phyloP scores from a whole-genome alignment of 495 filamentous ascomycete genomes.

The Lineolata rhizophorae region DNA sequence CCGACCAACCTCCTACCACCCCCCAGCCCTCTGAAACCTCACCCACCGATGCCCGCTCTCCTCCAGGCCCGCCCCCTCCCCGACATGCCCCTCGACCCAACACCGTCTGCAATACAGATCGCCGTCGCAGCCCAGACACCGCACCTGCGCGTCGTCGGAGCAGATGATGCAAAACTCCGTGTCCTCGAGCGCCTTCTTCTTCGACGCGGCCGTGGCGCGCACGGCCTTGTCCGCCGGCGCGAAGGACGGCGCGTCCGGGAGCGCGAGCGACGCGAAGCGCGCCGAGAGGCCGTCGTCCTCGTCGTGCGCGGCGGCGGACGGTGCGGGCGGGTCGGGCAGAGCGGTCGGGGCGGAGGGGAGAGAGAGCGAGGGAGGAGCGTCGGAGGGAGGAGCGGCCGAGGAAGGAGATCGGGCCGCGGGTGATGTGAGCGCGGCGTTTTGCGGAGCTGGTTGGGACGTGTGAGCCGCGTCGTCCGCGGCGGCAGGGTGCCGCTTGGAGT shows the following conservation, averaged over 20 bases:
- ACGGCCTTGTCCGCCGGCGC: slow-evolving; percentile 20
- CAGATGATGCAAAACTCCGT: slow-evolving; percentile 47
- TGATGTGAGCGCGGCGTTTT: too few relatives aligned
- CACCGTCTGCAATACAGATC: slow-evolving; percentile 44
- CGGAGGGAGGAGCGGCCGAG: too few relatives aligned
- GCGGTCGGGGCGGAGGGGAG: slow-evolving; percentile 12
- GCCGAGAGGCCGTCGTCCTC: slow-evolving; percentile 10
- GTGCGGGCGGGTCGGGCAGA: slow-evolving; percentile 6
- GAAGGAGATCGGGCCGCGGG: too few relatives aligned
- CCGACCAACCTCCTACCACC: too few relatives aligned
- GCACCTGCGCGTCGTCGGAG: slow-evolving; percentile 38
- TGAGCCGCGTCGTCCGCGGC: too few relatives aligned
- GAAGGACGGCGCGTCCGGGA: slow-evolving; percentile 34
- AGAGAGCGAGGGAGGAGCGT: too few relatives aligned
- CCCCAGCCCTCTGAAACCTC: slow-evolving; percentile 7
- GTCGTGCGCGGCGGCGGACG: slow-evolving; percentile 4
- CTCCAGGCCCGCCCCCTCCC: slow-evolving; percentile 31
- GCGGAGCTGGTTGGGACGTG: too few relatives aligned
- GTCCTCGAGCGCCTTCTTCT: slow-evolving; percentile 14
- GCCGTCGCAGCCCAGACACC: slow-evolving; percentile 39
- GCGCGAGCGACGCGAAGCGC: slow-evolving; percentile 10
- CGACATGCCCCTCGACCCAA: slow-evolving; percentile 48
- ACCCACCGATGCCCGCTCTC: slow-evolving; percentile 21
- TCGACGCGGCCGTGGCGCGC: slow-evolving; percentile 10
- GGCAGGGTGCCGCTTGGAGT: too few relatives aligned